These are phyloP conservation scores for Plasmodium vivax DNA, from an alignment of 169 alveolate species.

Conservation along the genomic window DNA sequence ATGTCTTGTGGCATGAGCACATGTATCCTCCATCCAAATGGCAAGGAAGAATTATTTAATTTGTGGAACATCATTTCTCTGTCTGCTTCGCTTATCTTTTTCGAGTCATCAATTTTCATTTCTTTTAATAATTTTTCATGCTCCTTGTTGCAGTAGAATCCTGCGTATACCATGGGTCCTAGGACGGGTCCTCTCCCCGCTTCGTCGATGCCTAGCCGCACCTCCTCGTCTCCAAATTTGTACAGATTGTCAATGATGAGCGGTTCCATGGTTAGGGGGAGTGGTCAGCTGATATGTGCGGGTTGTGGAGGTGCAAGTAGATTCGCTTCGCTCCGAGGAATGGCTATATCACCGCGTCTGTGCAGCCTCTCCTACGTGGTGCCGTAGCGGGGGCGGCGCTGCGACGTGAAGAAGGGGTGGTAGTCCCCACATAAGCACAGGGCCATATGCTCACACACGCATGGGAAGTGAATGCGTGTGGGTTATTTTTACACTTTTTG, in stretches of 20 bases:
- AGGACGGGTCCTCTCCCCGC: slow-evolving; percentile 99
- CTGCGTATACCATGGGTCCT: slow-evolving; percentile 99
- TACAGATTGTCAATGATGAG: slow-evolving; percentile 45
- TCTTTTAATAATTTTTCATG: slow-evolving; percentile 81
- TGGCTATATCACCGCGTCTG: not conserved
- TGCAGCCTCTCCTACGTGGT: not conserved
- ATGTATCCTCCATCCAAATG: slow-evolving; percentile 86
- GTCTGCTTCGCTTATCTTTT: slow-evolving; percentile 87
- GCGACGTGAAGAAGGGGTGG: not conserved
- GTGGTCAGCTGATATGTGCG: not conserved
- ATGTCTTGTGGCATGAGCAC: slow-evolving; percentile 88
- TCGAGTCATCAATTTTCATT: slow-evolving; percentile 91
- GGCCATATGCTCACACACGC: not conserved
- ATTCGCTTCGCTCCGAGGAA: not conserved
- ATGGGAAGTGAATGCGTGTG: not conserved
- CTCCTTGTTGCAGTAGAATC: slow-evolving; percentile 92
- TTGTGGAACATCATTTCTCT: slow-evolving; percentile 87
- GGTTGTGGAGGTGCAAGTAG: not conserved
- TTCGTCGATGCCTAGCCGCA: slow-evolving; percentile 96
- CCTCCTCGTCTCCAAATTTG: slow-evolving; percentile 68
- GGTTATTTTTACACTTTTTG: not conserved
- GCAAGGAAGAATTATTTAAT: slow-evolving; percentile 77
- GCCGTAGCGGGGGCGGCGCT: not conserved
- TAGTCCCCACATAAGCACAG: not conserved
- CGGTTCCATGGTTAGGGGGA: slow-evolving; percentile 30